Evolutionary conservation across 331 rosid species (phyloP).

Genomic region (Erythrophleum ivorense): DNA sequence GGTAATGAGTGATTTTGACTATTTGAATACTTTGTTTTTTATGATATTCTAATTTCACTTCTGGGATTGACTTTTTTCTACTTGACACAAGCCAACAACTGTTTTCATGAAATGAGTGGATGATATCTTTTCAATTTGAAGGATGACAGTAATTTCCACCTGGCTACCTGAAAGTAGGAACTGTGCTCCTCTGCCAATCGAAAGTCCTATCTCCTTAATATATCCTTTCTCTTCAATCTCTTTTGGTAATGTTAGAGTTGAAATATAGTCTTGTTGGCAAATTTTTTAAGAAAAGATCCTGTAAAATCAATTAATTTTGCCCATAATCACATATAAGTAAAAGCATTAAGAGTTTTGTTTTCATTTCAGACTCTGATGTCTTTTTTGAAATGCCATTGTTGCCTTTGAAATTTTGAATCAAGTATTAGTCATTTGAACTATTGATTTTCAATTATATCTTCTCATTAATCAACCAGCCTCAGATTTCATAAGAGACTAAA

Average conservation of each 20-base stretch:
- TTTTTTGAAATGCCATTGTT: neutral
- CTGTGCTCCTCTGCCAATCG: neutral
- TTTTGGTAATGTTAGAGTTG: neutral
- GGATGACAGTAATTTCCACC: constrained; percentile 27
- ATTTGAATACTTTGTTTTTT: neutral
- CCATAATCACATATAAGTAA: neutral
- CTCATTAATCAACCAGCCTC: too few species aligned
- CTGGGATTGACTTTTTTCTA: constrained; percentile 23
- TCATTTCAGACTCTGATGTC: neutral
- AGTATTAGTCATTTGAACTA: neutral
- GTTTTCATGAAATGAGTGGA: constrained; percentile 31
- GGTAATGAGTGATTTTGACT: constrained; percentile 10
- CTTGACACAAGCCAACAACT: constrained; percentile 6
- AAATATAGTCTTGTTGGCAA: neutral
- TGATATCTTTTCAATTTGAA: constrained; percentile 4
- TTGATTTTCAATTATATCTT: neutral
- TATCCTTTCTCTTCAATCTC: neutral
- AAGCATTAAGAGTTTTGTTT: neutral
- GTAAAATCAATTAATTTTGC: neutral
- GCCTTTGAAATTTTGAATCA: neutral
- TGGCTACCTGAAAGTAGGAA: neutral
- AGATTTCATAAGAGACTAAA: too few species aligned
- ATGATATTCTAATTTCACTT: neutral
- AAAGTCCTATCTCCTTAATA: constrained; percentile 24
- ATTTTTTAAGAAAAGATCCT: neutral